Evolutionary conservation across 1,284 basidiomycete genomes (phyloP).

Genomic region (Prillingera fragicola): DNA sequence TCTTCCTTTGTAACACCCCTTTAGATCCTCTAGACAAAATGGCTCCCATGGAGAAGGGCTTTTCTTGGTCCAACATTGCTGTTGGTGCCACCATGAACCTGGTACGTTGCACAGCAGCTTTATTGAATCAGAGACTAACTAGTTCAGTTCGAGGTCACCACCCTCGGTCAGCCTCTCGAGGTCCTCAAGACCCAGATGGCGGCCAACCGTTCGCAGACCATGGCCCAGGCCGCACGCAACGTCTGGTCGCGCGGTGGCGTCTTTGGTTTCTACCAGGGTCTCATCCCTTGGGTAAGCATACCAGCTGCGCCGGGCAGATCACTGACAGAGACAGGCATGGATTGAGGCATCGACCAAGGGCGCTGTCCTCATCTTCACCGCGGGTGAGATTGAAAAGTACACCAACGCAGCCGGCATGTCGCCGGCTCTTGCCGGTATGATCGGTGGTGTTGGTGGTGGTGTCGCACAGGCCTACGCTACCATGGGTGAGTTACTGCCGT

Average conservation of each 20-base stretch:
- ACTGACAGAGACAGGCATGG: constrained; percentile 67
- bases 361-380: constrained; percentile 90
- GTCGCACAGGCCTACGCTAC: constrained; percentile 98
- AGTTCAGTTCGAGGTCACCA: constrained; percentile 66
- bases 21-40: constrained; percentile 31
- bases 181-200: constrained; percentile 99
- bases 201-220: constrained; percentile 81
- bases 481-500: constrained; percentile 71
- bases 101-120: constrained; percentile 51
- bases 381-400: constrained; percentile 84
- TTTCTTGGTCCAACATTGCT: constrained; percentile 98
- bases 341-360: constrained; percentile 99
- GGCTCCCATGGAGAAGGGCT: constrained; percentile 68
- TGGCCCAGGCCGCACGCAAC: constrained; percentile 76
- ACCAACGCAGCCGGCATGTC: constrained; percentile 63
- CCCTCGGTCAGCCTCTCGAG: constrained; percentile 95
- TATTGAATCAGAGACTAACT: background rate
- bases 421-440: constrained; percentile 75
- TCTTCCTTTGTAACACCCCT: constrained; percentile 2
- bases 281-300: constrained; percentile 87
- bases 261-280: constrained; percentile 91
- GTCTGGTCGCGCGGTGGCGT: constrained; percentile 91
- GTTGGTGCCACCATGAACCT: constrained; percentile 97
- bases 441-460: constrained; percentile 97
- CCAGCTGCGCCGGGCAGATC: background rate